Percentiles rank a stretch among this genome's conserved stretches.
These are phyloP conservation scores for Pittosporum tobira DNA, from an alignment of 129 eudicot species.

Conservation along the genomic window DNA sequence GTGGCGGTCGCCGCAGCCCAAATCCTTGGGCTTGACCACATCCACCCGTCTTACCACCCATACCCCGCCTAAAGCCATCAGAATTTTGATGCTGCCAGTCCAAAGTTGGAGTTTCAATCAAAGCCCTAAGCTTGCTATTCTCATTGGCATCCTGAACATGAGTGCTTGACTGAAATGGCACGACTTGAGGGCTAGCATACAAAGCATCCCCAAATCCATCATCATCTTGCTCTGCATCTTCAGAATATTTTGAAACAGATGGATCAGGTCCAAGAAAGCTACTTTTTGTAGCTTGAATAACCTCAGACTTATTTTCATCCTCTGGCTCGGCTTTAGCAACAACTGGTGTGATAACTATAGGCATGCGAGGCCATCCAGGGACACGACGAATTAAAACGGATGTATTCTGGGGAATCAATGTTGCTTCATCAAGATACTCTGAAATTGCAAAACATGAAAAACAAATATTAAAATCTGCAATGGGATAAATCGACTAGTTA, in stretches of 20 bases:
- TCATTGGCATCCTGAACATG: slow-evolving; percentile 60
- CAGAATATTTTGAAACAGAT: slow-evolving; percentile 53
- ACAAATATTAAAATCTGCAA: slow-evolving; percentile 22
- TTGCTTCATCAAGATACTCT: slow-evolving; percentile 40
- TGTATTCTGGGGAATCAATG: slow-evolving; percentile 84
- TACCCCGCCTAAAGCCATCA: slow-evolving; percentile 71
- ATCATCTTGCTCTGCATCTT: slow-evolving; percentile 87
- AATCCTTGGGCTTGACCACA: slow-evolving; percentile 75
- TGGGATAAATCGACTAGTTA: slow-evolving; percentile 11
- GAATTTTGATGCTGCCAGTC: slow-evolving; percentile 73
- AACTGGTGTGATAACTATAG: slow-evolving; percentile 72
- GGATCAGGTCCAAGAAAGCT: slow-evolving; percentile 46
- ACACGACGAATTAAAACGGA: slow-evolving; percentile 88
- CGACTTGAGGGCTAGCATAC: slow-evolving; percentile 66
- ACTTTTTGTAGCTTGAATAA: slow-evolving; percentile 41
- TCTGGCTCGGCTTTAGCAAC: slow-evolving; percentile 57
- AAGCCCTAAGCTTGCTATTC: slow-evolving; percentile 75
- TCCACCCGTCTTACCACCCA: slow-evolving; percentile 74
- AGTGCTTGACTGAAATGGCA: slow-evolving; percentile 31
- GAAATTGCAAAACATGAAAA: slow-evolving; percentile 53
- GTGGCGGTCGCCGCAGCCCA: slow-evolving; percentile 79
- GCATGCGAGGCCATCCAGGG: slow-evolving; percentile 91
- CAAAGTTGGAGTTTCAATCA: slow-evolving; percentile 70
- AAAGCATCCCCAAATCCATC: slow-evolving; percentile 81
- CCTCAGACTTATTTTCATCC: slow-evolving; percentile 52